phyloP scores from a whole-genome alignment of 2,329 filamentous ascomycete genomes.

The Paraconiothyrium sp. region DNA sequence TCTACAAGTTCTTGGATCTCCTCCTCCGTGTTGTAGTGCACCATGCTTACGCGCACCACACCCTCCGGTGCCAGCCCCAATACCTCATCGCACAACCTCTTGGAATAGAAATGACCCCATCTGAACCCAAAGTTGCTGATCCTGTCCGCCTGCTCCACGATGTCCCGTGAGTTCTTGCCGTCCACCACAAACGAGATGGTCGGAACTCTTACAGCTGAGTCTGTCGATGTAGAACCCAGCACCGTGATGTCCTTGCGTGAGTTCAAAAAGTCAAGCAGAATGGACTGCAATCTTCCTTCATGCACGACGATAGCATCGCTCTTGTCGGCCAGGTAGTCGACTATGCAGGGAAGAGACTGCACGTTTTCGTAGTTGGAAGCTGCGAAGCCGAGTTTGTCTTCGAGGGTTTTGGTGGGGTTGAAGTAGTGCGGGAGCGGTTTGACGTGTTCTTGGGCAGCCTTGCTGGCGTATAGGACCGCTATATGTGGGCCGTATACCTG shows the following conservation, averaged over 20 bases:
- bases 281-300: conserved; percentile 67
- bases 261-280: conserved; percentile 68
- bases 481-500: conserved; percentile 79
- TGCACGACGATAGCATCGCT: conserved; percentile 61
- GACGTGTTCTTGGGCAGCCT: conserved; percentile 64
- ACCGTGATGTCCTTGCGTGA: conserved; percentile 64
- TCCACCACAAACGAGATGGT: conserved; percentile 74
- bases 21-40: conserved; percentile 77
- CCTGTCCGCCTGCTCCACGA: conserved; percentile 71
- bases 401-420: conserved; percentile 67
- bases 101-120: conserved; percentile 75
- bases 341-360: conserved; percentile 68
- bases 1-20: conserved; percentile 65
- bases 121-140: conserved; percentile 69
- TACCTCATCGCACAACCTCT: conserved; percentile 68
- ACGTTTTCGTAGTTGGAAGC: conserved; percentile 76
- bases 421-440: conserved; percentile 73
- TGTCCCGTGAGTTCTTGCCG: conserved; percentile 63
- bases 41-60: conserved; percentile 74
- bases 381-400: conserved; percentile 74
- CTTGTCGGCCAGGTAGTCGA: conserved; percentile 66
- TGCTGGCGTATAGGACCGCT: conserved; percentile 73
- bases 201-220: conserved; percentile 64
- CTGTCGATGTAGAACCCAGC: conserved; percentile 64
- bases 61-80: conserved; percentile 68